These are phyloP conservation scores for Boletus sp. DNA, from an alignment of 768 basidiomycete genomes.

Conservation along the genomic window DNA sequence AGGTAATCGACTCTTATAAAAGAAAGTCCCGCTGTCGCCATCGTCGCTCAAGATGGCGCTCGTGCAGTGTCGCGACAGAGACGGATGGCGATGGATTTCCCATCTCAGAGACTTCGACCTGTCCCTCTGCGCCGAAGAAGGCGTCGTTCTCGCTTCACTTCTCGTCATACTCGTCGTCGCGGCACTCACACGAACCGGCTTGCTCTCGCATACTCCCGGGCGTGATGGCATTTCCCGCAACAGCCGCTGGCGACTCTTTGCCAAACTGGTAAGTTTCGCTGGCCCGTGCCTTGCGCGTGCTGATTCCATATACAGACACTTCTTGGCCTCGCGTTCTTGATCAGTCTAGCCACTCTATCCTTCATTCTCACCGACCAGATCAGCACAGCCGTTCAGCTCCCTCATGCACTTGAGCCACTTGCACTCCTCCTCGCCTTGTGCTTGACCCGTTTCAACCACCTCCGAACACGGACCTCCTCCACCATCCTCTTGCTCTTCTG, in stretches of 20 bases:
- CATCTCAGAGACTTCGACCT: conserved; percentile 64
- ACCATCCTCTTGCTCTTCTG: conserved; percentile 78
- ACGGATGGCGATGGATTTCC: conserved; percentile 70
- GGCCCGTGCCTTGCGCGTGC: not conserved
- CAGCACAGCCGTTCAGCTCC: conserved; percentile 40
- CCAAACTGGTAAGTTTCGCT: conserved; percentile 56
- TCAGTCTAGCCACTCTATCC: conserved; percentile 44
- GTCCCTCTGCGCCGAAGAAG: conserved; percentile 82
- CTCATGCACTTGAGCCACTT: conserved; percentile 58
- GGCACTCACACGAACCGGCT: conserved; percentile 38
- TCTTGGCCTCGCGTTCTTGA: conserved; percentile 44
- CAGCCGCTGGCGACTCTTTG: conserved; percentile 50
- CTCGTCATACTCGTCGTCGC: conserved; percentile 46
- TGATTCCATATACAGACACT: conserved; percentile 39
- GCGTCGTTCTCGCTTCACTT: conserved; percentile 54
- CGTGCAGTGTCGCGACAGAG: conserved; percentile 46
- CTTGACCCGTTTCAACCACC: conserved; percentile 69
- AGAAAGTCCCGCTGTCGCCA: not conserved
- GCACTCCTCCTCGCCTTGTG: conserved; percentile 46
- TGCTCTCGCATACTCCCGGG: conserved; percentile 25
- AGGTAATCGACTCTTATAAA: not conserved
- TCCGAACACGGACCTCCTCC: conserved; percentile 67
- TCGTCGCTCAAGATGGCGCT: conserved; percentile 32
- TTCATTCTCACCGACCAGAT: conserved; percentile 39
- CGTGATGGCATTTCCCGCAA: conserved; percentile 38